Conservation (phyloP, 2,329 filamentous ascomycete species). For the Teratosphaeria destructans region DNA sequence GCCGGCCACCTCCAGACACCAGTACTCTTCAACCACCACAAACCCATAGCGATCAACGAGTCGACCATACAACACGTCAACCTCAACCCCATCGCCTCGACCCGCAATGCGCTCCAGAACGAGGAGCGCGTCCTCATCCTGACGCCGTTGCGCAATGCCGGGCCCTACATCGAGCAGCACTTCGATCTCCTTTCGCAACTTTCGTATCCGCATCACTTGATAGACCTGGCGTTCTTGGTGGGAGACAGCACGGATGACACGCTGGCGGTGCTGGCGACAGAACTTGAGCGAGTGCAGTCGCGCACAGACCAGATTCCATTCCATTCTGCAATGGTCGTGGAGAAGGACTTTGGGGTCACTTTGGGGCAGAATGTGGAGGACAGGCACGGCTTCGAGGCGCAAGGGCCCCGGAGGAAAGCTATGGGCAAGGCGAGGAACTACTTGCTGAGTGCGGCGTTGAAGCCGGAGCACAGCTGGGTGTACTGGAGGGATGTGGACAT, state of each 20-base stretch:
- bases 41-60: slow-evolving; percentile 73
- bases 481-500: slow-evolving; percentile 99
- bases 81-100: slow-evolving; percentile 76
- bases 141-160: slow-evolving; percentile 85
- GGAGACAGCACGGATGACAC: slow-evolving; percentile 89
- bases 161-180: slow-evolving; percentile 71
- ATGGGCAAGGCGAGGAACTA: slow-evolving; percentile 91
- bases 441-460: slow-evolving; percentile 70
- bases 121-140: slow-evolving; percentile 83
- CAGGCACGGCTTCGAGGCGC: slow-evolving; percentile 75
- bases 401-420: slow-evolving; percentile 79
- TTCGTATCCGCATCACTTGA: slow-evolving; percentile 88
- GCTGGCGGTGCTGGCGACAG: slow-evolving; percentile 69
- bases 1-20: slow-evolving; percentile 80
- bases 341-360: slow-evolving; percentile 78
- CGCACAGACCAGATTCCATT: slow-evolving; percentile 69
- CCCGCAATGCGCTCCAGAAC: slow-evolving; percentile 65
- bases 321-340: slow-evolving; percentile 69
- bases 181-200: slow-evolving; percentile 86
- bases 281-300: slow-evolving; percentile 80
- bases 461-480: slow-evolving; percentile 93
- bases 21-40: slow-evolving; percentile 92
- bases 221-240: slow-evolving; percentile 90
- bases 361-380: slow-evolving; percentile 72
- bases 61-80: slow-evolving; percentile 69